A percentile compares a stretch with the other conserved stretches of the same genome.
Conservation (phyloP, 805 yeast species). For the Zygosaccharomyces lentus region DNA sequence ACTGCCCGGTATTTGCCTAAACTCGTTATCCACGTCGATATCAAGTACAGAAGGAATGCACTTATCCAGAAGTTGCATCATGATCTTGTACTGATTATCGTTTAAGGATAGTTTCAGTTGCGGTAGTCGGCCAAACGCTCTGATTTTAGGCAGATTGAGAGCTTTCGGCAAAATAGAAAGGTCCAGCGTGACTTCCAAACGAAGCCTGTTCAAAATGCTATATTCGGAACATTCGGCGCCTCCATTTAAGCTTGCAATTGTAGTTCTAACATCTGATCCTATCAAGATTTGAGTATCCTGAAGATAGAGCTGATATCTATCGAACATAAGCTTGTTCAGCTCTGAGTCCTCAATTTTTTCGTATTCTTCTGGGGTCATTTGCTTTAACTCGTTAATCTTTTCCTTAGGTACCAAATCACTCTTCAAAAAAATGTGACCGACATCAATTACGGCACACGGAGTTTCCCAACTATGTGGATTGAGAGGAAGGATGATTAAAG, state of each 20-base stretch:
- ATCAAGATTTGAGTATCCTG: slow-evolving; percentile 85
- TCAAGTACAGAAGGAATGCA: slow-evolving; percentile 50
- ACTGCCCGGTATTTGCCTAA: slow-evolving; percentile 4
- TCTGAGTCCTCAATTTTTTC: slow-evolving; percentile 41
- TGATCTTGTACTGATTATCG: slow-evolving; percentile 84
- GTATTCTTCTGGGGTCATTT: slow-evolving; percentile 69
- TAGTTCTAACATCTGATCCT: slow-evolving; percentile 74
- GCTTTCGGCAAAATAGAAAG: slow-evolving; percentile 83
- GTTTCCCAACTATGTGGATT: slow-evolving; percentile 75
- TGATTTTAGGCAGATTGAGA: slow-evolving; percentile 63
- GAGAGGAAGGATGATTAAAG: slow-evolving; percentile 79
- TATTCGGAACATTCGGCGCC: slow-evolving; percentile 39
- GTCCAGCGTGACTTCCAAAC: slow-evolving; percentile 69
- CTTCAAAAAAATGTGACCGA: slow-evolving; percentile 84
- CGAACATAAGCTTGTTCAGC: slow-evolving; percentile 82
- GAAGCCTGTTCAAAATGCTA: slow-evolving; percentile 69
- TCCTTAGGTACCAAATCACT: slow-evolving; percentile 76
- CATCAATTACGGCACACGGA: slow-evolving; percentile 88
- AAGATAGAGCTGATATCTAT: slow-evolving; percentile 68
- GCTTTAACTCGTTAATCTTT: slow-evolving; percentile 62
- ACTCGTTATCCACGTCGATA: slow-evolving; percentile 33
- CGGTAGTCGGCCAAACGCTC: slow-evolving; percentile 75
- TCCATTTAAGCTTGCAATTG: slow-evolving; percentile 66
- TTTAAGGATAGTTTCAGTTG: slow-evolving; percentile 64
- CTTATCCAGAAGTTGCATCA: slow-evolving; percentile 71